A percentile compares a stretch with the other conserved stretches of the same genome.
phyloP scores from a whole-genome alignment of 768 basidiomycete species.

The Solioccasus polychromus region DNA sequence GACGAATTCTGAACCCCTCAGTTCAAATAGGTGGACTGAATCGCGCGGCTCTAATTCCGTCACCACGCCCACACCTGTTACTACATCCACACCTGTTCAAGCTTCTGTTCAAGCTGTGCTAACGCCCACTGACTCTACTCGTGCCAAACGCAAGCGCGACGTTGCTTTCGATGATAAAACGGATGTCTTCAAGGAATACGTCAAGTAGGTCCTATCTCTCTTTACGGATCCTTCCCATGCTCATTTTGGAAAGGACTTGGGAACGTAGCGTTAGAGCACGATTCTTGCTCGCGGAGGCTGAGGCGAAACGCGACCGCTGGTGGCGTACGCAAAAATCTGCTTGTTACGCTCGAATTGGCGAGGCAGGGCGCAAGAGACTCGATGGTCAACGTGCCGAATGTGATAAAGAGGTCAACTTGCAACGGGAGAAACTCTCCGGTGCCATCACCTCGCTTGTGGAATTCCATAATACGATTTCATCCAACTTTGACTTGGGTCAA shows the following conservation, averaged over 20 bases:
- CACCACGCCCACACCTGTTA: constrained; percentile 5
- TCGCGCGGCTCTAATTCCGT: constrained; percentile 4
- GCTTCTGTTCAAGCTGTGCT: no score
- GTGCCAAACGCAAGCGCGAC: constrained; percentile 27
- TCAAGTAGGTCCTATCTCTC: constrained; percentile 21
- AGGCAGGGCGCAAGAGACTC: constrained; percentile 28
- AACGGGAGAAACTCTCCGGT: constrained; percentile 23
- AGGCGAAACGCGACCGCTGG: constrained; percentile 29
- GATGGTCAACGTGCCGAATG: constrained; percentile 26
- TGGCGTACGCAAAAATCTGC: constrained; percentile 29
- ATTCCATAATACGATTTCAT: constrained; percentile 20
- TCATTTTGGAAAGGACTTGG: constrained; percentile 18
- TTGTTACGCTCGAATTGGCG: constrained; percentile 28
- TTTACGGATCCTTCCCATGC: neutral
- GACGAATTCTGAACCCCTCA: constrained; percentile 23
- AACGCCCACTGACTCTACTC: constrained; percentile 18
- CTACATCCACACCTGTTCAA: constrained; percentile 14
- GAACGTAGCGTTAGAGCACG: constrained; percentile 31
- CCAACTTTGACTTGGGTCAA: constrained; percentile 26
- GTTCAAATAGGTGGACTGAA: constrained; percentile 13
- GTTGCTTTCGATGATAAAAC: constrained; percentile 18
- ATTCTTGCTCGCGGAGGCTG: constrained; percentile 26
- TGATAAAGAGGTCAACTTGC: constrained; percentile 22
- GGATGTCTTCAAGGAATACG: constrained; percentile 28
- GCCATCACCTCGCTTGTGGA: constrained; percentile 24